Conservation (phyloP, 1,139 yeast species). For the Pichia sp. region DNA sequence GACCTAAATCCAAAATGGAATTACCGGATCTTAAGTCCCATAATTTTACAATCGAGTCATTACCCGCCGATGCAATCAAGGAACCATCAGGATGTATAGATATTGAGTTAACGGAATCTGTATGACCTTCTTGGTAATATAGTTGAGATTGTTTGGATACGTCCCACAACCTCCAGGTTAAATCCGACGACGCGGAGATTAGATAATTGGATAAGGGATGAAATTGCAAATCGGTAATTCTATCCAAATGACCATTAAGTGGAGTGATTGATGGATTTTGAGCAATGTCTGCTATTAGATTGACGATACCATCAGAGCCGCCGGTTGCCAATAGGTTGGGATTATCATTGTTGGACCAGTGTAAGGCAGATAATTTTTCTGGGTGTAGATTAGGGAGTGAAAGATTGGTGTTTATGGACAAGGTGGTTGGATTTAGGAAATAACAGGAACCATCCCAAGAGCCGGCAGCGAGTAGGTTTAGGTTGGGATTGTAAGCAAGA, state of each 20-base stretch:
- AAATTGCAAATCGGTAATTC: slow-evolving; percentile 58
- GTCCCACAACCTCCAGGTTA: slow-evolving; percentile 91
- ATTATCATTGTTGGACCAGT: slow-evolving; percentile 40
- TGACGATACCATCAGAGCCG: slow-evolving; percentile 59
- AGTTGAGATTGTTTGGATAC: slow-evolving; percentile 40
- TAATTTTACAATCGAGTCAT: slow-evolving; percentile 64
- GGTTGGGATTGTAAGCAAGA: slow-evolving; percentile 39
- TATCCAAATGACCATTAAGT: slow-evolving; percentile 42
- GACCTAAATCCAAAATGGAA: slow-evolving; percentile 49
- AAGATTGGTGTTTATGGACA: slow-evolving; percentile 22
- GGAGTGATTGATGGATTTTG: neutral
- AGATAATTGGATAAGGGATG: slow-evolving; percentile 57
- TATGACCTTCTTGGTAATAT: slow-evolving; percentile 76
- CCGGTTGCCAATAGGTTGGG: slow-evolving; percentile 39
- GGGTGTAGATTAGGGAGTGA: slow-evolving; percentile 33
- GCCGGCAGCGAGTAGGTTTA: slow-evolving; percentile 49
- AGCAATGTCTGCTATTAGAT: slow-evolving; percentile 23
- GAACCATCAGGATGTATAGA: slow-evolving; percentile 76
- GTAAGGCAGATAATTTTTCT: slow-evolving; percentile 67
- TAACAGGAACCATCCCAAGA: slow-evolving; percentile 80
- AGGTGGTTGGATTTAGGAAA: slow-evolving; percentile 33
- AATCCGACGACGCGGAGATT: slow-evolving; percentile 76
- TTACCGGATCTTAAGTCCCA: slow-evolving; percentile 90
- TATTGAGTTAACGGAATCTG: slow-evolving; percentile 61
- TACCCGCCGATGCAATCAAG: slow-evolving; percentile 68